Percentiles rank a stretch among this genome's conserved stretches.
These are phyloP conservation scores for Metschnikowia vanudenii DNA, from an alignment of 805 yeast species.

Conservation along the genomic window DNA sequence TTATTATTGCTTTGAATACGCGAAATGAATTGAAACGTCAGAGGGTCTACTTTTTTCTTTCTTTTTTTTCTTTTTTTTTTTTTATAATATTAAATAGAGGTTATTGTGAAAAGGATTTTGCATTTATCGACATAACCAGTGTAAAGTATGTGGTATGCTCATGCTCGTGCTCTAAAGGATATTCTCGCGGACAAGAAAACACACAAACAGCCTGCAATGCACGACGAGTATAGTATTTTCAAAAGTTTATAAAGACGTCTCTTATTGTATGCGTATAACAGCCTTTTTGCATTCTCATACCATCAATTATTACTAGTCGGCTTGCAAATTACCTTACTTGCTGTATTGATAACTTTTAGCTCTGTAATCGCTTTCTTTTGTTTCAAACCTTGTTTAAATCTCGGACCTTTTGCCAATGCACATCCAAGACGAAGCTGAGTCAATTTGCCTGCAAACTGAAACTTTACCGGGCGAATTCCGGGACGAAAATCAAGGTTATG, in stretches of 20 bases:
- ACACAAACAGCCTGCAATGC: conserved; percentile 5
- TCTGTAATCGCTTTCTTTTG: background rate
- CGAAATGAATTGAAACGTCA: conserved; percentile 1
- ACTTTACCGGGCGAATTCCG: background rate
- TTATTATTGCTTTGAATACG: background rate
- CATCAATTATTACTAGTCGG: conserved; percentile 1
- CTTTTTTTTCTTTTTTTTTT: conserved; percentile 2
- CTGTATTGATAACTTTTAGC: conserved; percentile 2
- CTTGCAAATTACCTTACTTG: background rate
- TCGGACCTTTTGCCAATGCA: background rate
- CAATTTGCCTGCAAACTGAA: background rate
- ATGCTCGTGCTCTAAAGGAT: background rate
- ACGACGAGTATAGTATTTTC: background rate
- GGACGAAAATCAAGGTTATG: conserved; percentile 1
- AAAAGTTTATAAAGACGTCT: background rate
- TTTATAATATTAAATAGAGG: conserved; percentile 3
- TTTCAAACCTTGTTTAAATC: background rate
- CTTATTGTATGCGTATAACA: background rate
- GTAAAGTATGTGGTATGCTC: background rate
- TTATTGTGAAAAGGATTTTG: conserved; percentile 2
- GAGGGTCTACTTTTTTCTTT: background rate
- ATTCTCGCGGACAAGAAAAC: conserved; percentile 3
- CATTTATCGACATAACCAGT: background rate
- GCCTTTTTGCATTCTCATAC: background rate
- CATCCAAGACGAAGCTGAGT: background rate